Conservation (phyloP, 345 rosid species). For the Pugionium dolabratum region DNA sequence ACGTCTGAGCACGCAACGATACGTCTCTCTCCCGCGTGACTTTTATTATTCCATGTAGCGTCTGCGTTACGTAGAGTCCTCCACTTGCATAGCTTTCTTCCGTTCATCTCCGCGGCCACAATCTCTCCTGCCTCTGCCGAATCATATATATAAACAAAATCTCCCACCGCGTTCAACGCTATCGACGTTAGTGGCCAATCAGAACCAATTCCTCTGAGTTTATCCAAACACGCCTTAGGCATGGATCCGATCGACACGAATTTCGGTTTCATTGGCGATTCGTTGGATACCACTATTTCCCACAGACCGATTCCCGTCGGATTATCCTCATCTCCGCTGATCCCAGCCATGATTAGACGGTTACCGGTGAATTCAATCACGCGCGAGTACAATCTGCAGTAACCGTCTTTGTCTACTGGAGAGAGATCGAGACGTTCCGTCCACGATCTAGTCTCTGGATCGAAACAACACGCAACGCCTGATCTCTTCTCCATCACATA, state of each 20-base stretch:
- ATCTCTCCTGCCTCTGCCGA: conserved; percentile 37
- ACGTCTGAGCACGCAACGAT: conserved; percentile 54
- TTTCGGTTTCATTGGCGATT: conserved; percentile 30
- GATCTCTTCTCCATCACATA: conserved; percentile 58
- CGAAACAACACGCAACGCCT: conserved; percentile 50
- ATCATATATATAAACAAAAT: conserved; percentile 42
- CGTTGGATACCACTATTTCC: conserved; percentile 40
- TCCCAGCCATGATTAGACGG: conserved; percentile 53
- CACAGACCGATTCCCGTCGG: conserved; percentile 53
- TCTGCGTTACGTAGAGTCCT: conserved; percentile 38
- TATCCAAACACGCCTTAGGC: conserved; percentile 50
- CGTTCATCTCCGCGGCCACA: conserved; percentile 51
- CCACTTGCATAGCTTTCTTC: conserved; percentile 46
- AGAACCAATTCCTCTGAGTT: conserved; percentile 39
- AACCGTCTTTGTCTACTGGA: conserved; percentile 24
- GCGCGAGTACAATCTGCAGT: conserved; percentile 32
- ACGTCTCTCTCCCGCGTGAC: conserved; percentile 30
- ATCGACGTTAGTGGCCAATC: conserved; percentile 38
- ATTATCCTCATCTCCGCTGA: conserved; percentile 39
- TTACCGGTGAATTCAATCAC: conserved; percentile 41
- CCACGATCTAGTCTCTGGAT: conserved; percentile 58
- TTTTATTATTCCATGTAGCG: conserved; percentile 18
- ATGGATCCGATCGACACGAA: conserved; percentile 51
- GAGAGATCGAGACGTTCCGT: conserved; percentile 49
- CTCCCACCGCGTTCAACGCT: conserved; percentile 41